Evolutionary conservation across 2,329 filamentous ascomycete species (phyloP).

Genomic region (Helotiales sp.): DNA sequence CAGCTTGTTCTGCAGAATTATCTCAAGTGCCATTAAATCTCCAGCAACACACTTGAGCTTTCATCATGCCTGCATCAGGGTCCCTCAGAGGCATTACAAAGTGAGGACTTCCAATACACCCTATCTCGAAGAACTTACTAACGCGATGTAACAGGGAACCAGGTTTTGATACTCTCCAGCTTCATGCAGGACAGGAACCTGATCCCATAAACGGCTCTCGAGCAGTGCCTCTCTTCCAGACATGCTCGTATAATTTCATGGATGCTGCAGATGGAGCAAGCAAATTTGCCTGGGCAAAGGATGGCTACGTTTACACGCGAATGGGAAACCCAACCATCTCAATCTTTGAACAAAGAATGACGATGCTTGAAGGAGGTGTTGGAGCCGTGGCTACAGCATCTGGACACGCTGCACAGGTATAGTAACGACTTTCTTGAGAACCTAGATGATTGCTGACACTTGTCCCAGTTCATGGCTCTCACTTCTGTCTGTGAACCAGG

Average conservation of each 20-base stretch:
- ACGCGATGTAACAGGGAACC: conserved; percentile 7
- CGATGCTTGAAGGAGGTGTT: conserved; percentile 66
- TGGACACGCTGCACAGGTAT: conserved; percentile 55
- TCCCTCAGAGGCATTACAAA: conserved; percentile 20
- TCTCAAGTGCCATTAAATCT: too few species aligned
- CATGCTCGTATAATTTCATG: conserved; percentile 67
- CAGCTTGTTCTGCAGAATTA: neutral
- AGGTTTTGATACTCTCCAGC: conserved; percentile 53
- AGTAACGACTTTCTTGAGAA: neutral
- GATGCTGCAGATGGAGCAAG: conserved; percentile 68
- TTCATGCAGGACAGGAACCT: conserved; percentile 61
- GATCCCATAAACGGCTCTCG: conserved; percentile 64
- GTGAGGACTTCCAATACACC: neutral
- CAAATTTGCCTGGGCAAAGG: conserved; percentile 69
- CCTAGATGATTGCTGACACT: neutral
- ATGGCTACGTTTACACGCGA: conserved; percentile 71
- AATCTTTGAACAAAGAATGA: conserved; percentile 68
- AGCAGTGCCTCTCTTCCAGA: conserved; percentile 70
- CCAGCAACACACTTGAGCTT: neutral
- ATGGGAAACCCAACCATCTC: conserved; percentile 32
- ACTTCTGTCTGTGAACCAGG: conserved; percentile 60
- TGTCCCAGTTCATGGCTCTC: conserved; percentile 63
- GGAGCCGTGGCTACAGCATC: conserved; percentile 63
- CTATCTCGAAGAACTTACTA: neutral
- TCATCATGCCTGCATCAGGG: conserved; percentile 18